These are phyloP conservation scores for Mollisia scopiformis DNA, from an alignment of 2,329 filamentous ascomycete genomes.

Conservation along the genomic window DNA sequence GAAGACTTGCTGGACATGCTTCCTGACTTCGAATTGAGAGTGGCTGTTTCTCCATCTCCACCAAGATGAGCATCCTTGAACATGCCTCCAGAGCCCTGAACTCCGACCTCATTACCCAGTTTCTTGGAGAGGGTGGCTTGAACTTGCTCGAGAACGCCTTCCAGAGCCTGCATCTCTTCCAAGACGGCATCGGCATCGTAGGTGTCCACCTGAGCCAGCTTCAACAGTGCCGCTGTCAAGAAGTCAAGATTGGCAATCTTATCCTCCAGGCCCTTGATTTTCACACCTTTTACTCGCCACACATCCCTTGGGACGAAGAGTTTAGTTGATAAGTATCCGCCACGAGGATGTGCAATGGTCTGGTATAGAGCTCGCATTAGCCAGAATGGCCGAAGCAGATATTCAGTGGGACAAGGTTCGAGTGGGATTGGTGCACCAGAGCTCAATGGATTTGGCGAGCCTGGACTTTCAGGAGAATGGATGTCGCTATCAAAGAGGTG, in stretches of 20 bases:
- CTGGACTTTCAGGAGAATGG: conserved; percentile 66
- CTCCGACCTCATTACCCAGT: conserved; percentile 90
- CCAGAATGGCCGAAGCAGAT: conserved; percentile 94
- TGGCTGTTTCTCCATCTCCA: conserved; percentile 48
- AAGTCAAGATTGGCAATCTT: conserved; percentile 92
- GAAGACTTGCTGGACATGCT: conserved; percentile 76
- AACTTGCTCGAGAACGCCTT: conserved; percentile 83
- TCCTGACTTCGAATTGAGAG: conserved; percentile 47
- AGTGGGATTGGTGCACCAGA: conserved; percentile 74
- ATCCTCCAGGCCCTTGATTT: conserved; percentile 88
- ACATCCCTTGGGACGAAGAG: conserved; percentile 92
- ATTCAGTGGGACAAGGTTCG: conserved; percentile 89
- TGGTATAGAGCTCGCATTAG: conserved; percentile 94
- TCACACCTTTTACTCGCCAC: conserved; percentile 92
- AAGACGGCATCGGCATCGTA: conserved; percentile 89
- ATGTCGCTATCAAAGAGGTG: conserved; percentile 86
- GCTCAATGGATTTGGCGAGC: conserved; percentile 65
- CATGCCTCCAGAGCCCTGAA: conserved; percentile 70
- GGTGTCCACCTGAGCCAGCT: conserved; percentile 82
- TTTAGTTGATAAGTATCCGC: conserved; percentile 88
- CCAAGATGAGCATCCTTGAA: conserved; percentile 70
- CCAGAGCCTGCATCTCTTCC: conserved; percentile 91
- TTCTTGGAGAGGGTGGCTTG: conserved; percentile 78
- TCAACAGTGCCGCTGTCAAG: conserved; percentile 84
- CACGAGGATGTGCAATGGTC: conserved; percentile 86